phyloP scores from a whole-genome alignment of 495 filamentous ascomycete genomes.

The Lepidopterella palustris region DNA sequence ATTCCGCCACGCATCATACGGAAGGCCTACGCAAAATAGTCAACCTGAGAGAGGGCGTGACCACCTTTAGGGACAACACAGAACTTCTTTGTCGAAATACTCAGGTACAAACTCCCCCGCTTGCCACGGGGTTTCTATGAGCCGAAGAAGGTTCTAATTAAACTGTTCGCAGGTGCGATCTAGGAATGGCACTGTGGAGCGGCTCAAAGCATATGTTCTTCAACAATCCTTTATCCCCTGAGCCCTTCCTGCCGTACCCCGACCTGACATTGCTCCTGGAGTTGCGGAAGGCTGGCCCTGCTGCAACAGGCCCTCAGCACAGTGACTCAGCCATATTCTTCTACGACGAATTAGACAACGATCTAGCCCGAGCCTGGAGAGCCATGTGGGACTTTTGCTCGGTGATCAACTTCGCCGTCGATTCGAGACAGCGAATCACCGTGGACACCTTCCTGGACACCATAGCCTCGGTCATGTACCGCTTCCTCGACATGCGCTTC shows the following conservation, averaged over 20 bases:
- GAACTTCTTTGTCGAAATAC: neutral
- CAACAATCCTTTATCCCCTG: neutral
- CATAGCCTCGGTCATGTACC: constrained; percentile 42
- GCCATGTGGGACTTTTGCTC: constrained; percentile 36
- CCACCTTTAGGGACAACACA: neutral
- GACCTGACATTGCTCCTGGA: neutral
- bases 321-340: neutral
- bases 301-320: too few species aligned
- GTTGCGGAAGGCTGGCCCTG: neutral
- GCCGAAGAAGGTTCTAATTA: neutral
- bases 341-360: constrained; percentile 13
- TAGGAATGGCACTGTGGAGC: constrained; percentile 1
- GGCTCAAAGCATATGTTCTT: constrained; percentile 4
- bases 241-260: neutral
- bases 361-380: constrained; percentile 34
- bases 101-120: neutral
- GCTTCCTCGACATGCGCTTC: constrained; percentile 35
- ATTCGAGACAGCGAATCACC: constrained; percentile 24
- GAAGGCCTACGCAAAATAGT: constrained; percentile 37
- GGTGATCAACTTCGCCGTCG: constrained; percentile 35
- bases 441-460: constrained; percentile 32
- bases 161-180: constrained; percentile 1
- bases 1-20: constrained; percentile 33
- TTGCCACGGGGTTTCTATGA: neutral
- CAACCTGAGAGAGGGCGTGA: constrained; percentile 35